A percentile compares a stretch with the other conserved stretches of the same genome.
These are phyloP conservation scores for Miscanthus sacchariflorus DNA, from an alignment of 202 grass and related monocot genomes.

Conservation along the genomic window DNA sequence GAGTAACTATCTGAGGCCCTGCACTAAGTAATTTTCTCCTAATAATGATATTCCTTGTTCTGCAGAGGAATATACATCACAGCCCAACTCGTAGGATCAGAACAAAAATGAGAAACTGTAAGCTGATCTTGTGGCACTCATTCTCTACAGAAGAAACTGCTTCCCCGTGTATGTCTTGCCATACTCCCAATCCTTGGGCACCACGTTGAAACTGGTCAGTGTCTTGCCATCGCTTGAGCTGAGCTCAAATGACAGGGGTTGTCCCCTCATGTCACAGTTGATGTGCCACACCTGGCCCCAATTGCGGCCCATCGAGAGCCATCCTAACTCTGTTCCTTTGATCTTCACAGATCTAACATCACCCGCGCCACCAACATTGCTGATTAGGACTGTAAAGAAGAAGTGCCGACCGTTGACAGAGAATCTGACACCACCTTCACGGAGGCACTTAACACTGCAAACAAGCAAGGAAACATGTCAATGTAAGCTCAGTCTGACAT, in stretches of 20 bases:
- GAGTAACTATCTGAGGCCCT: slow-evolving; percentile 36
- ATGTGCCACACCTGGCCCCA: slow-evolving; percentile 99
- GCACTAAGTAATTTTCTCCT: slow-evolving; percentile 32
- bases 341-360: slow-evolving; percentile 83
- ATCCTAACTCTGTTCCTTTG: slow-evolving; percentile 86
- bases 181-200: slow-evolving; percentile 83
- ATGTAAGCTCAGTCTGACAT: slow-evolving; percentile 9
- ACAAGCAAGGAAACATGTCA: slow-evolving; percentile 23
- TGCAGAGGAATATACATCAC: slow-evolving; percentile 53
- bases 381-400: slow-evolving; percentile 85
- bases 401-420: slow-evolving; percentile 68
- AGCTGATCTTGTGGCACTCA: slow-evolving; percentile 31
- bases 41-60: slow-evolving; percentile 41
- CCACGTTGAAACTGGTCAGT: slow-evolving; percentile 73
- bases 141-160: slow-evolving; percentile 82
- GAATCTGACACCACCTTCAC: slow-evolving; percentile 81
- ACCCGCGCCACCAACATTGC: slow-evolving; percentile 89
- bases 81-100: slow-evolving; percentile 46
- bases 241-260: slow-evolving; percentile 91
- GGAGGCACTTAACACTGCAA: slow-evolving; percentile 85
- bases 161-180: slow-evolving; percentile 87
- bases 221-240: slow-evolving; percentile 72
- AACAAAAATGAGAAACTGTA: slow-evolving; percentile 52
- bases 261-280: slow-evolving; percentile 71
- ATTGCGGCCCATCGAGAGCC: slow-evolving; percentile 91